Evolutionary conservation across 2,329 filamentous ascomycete genomes (phyloP).

Genomic region (Pezicula neosporulosa): DNA sequence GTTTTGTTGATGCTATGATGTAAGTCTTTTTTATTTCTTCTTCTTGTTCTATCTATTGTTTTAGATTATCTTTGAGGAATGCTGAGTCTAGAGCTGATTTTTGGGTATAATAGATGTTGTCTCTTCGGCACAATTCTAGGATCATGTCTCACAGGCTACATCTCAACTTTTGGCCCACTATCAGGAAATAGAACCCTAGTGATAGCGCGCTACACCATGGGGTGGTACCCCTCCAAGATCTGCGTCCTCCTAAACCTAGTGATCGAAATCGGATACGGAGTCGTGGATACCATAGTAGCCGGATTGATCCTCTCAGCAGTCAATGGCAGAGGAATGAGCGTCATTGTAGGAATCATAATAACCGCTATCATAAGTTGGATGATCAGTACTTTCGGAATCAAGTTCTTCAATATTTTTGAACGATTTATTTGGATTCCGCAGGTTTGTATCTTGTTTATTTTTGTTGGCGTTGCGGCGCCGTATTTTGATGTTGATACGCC

Average conservation of each 20-base stretch:
- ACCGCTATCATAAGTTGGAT: neutral
- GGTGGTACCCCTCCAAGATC: neutral
- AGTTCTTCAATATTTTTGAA: neutral
- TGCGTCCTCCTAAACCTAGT: neutral
- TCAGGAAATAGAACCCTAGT: neutral
- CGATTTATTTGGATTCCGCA: slow-evolving; percentile 63
- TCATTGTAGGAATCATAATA: neutral
- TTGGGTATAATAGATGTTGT: neutral
- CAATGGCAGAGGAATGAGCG: neutral
- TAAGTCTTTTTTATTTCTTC: neutral
- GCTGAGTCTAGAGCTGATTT: neutral
- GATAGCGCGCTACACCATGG: neutral
- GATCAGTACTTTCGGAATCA: neutral
- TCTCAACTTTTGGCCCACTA: neutral
- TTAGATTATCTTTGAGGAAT: neutral
- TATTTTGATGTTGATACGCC: slow-evolving; percentile 52
- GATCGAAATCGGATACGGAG: neutral
- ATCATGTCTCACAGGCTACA: neutral
- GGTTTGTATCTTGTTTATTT: slow-evolving; percentile 54
- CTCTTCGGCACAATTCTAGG: neutral
- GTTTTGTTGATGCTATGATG: neutral
- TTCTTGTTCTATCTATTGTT: too few relatives aligned
- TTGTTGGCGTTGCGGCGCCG: slow-evolving; percentile 58
- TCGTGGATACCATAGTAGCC: neutral
- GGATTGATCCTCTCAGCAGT: neutral